A percentile compares a stretch with the other conserved stretches of the same genome.
phyloP scores from a whole-genome alignment of 176 grass and related monocot genomes.

The Metroxylon sagu region DNA sequence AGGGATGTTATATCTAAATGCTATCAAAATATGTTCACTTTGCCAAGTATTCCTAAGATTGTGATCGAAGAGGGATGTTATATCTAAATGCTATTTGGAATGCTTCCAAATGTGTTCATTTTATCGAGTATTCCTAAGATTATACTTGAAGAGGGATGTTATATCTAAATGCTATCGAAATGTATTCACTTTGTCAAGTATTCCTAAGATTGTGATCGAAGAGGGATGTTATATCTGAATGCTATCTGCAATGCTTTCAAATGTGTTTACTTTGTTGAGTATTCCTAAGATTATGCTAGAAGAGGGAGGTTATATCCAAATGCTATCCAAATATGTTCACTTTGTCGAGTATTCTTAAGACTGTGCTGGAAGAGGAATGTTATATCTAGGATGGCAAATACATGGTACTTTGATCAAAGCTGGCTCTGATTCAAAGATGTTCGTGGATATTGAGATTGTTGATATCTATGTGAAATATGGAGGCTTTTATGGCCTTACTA shows the following conservation, averaged over 20 bases:
- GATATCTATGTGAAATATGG: conserved; percentile 21
- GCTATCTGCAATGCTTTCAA: no score
- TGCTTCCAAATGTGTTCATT: no score
- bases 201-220: conserved; percentile 51
- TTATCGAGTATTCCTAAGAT: no score
- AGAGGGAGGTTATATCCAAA: no score
- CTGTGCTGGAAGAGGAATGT: conserved; percentile 41
- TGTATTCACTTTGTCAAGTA: conserved; percentile 28
- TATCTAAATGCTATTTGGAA: conserved; percentile 5
- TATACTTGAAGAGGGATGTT: no score
- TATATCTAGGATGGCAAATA: conserved; percentile 70
- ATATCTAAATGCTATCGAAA: no score
- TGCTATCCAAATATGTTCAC: conserved; percentile 11
- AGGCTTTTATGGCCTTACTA: no score
- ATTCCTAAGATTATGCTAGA: no score
- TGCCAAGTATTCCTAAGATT: conserved; percentile 47
- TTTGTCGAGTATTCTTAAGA: conserved; percentile 39
- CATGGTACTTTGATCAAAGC: conserved; percentile 74
- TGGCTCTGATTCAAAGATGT: conserved; percentile 45
- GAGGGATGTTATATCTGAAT: conserved; percentile 36
- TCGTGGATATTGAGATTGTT: conserved; percentile 57
- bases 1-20: no score
- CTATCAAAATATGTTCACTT: conserved; percentile 10
- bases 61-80: conserved; percentile 40
- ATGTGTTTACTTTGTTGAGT: no score